phyloP scores from a whole-genome alignment of 1,139 yeast species.

The Insectozyma bohioensis region DNA sequence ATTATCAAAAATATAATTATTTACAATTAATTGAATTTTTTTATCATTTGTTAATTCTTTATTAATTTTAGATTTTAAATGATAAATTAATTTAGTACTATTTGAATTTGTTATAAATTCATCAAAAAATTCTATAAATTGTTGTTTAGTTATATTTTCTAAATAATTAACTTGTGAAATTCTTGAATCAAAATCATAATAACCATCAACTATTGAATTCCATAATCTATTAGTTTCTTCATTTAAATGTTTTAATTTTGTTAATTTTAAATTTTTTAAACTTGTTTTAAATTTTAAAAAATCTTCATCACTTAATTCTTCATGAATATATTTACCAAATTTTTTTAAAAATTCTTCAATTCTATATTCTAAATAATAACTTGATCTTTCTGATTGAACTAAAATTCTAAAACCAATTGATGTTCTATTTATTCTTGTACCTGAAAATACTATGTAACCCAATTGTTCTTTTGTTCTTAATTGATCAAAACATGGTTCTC shows the following conservation, averaged over 20 bases:
- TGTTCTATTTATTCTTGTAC: constrained; percentile 66
- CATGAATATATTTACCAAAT: constrained; percentile 36
- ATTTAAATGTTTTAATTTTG: constrained; percentile 70
- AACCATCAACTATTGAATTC: constrained; percentile 70
- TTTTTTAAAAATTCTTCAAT: constrained; percentile 61
- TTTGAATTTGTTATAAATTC: constrained; percentile 38
- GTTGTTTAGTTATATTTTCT: constrained; percentile 51
- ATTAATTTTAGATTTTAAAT: constrained; percentile 61
- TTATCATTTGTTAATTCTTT: constrained; percentile 26
- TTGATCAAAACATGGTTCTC: constrained; percentile 87
- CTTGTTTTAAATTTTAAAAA: constrained; percentile 71
- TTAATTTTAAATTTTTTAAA: constrained; percentile 61
- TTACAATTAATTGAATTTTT: constrained; percentile 26
- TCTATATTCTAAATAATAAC: constrained; percentile 74
- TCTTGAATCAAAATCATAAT: constrained; percentile 66
- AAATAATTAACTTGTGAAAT: constrained; percentile 59
- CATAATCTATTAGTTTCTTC: constrained; percentile 75
- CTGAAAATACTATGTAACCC: constrained; percentile 83
- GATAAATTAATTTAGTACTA: constrained; percentile 57
- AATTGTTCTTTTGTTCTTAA: constrained; percentile 89
- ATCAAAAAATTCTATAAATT: constrained; percentile 57
- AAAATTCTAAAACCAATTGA: constrained; percentile 76
- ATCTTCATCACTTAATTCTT: constrained; percentile 54
- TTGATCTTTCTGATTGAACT: constrained; percentile 80
- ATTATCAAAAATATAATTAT: constrained; percentile 26